These are phyloP conservation scores for Helianthus annuus DNA, from an alignment of 129 eudicot species.

Conservation along the genomic window DNA sequence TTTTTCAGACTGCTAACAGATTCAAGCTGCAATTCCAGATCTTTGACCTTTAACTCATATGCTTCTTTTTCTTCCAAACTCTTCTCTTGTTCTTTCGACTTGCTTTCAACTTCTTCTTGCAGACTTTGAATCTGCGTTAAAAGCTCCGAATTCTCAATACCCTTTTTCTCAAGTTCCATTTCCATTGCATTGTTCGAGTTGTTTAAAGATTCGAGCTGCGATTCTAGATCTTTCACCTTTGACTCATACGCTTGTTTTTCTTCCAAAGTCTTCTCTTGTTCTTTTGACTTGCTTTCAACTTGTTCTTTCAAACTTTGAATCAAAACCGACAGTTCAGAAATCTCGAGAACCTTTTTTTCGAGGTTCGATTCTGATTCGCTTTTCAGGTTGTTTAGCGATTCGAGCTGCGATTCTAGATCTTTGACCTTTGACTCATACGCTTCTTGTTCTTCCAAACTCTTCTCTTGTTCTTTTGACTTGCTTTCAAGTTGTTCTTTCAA, in stretches of 20 bases:
- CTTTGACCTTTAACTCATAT: conserved; percentile 29
- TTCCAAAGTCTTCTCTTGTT: conserved; percentile 47
- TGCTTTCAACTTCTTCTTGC: conserved; percentile 42
- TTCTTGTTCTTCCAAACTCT: conserved; percentile 53
- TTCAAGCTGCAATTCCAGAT: conserved; percentile 44
- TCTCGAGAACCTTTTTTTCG: conserved; percentile 50
- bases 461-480: conserved; percentile 40
- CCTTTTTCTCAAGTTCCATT: conserved; percentile 41
- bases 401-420: conserved; percentile 46
- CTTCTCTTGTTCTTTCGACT: conserved; percentile 37
- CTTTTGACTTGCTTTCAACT: conserved; percentile 46
- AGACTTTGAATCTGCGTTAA: conserved; percentile 36
- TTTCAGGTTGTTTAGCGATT: conserved; percentile 38
- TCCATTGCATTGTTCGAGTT: conserved; percentile 42
- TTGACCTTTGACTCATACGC: conserved; percentile 36
- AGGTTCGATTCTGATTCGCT: conserved; percentile 43
- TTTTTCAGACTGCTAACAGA: conserved; percentile 27
- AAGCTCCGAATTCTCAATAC: conserved; percentile 19
- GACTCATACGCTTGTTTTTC: conserved; percentile 51
- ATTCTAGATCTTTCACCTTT: conserved; percentile 44
- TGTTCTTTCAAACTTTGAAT: conserved; percentile 60
- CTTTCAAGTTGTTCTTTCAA: conserved; percentile 43
- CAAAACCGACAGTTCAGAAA: conserved; percentile 41
- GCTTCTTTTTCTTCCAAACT: conserved; percentile 49
- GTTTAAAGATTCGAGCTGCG: conserved; percentile 35